phyloP scores from a whole-genome alignment of 371 early-diverging fungal genomes.

The Mucor saturninus region DNA sequence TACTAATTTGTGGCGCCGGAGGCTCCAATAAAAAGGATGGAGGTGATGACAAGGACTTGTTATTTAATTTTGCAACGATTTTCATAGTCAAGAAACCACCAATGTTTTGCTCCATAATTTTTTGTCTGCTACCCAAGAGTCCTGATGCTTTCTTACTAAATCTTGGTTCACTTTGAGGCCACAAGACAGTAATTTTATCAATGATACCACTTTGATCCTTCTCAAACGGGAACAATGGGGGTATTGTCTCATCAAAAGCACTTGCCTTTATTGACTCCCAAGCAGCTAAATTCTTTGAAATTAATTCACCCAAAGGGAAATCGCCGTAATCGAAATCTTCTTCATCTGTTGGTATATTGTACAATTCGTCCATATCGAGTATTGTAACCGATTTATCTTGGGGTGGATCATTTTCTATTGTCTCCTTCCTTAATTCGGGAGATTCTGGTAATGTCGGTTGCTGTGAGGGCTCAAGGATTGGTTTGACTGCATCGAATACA shows the following conservation, averaged over 20 bases:
- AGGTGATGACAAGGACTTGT: neutral
- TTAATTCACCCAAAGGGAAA: slow-evolving; percentile 4
- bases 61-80: neutral
- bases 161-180: slow-evolving; percentile 1
- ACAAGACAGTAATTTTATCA: slow-evolving; percentile 1
- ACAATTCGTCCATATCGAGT: neutral
- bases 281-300: neutral
- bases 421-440: neutral
- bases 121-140: slow-evolving; percentile 17
- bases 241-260: slow-evolving; percentile 11
- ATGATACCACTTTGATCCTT: neutral
- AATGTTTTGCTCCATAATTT: slow-evolving; percentile 9
- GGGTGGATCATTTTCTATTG: neutral
- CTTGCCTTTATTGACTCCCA: neutral
- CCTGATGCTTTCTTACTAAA: slow-evolving; percentile 12
- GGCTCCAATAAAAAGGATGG: neutral
- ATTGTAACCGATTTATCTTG: neutral
- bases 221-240: slow-evolving; percentile 22
- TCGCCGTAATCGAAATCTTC: slow-evolving; percentile 11
- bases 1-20: neutral
- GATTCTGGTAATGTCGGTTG: neutral
- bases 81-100: slow-evolving; percentile 10
- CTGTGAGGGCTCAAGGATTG: neutral
- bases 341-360: neutral
- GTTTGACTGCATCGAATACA: neutral